Base-by-base conservation (phyloP, 257 asterid species). In the Linderniella brevidens region DNA sequence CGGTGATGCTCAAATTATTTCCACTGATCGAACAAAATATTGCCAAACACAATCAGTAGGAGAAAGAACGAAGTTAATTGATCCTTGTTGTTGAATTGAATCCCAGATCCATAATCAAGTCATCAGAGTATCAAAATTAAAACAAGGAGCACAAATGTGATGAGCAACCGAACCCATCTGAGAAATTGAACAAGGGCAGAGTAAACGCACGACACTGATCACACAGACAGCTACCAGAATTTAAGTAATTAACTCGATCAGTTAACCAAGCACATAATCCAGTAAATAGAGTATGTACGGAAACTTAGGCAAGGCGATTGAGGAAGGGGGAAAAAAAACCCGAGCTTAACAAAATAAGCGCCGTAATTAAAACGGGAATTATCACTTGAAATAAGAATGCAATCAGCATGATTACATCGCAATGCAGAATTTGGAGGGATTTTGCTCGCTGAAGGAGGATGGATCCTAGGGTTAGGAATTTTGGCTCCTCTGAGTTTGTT, bases 391-490 rank as follows among this genome's bases (percentile, higher is more conserved):
- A 58, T 29, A 9, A 37, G 47, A 9, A n/a, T n/a, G 58, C 29
- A 37, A 38, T 55, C 18, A 41, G 19, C 70, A 40, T 25, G 6
- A 6, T 25, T 77, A 90, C 99, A 90, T 37, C 99, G 87, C 41
- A 90, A 66, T 85, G 79, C 99, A 82, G 88, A 90, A 90, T 67
- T 75, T 90, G 73, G 94, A 81, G 45, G 98, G 84, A 47, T 79
- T 77, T n/a, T 72, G 71, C 29, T 90, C 96, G 63, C 67, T 79
- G 75, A 85, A 90, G 46, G 99, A 81, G 55, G 94, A 73, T n/a
- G 55, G 94, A 73, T n/a, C 99, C 99, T 25, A 90, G 75, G 62
- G 72, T 69, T 60, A 90, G 65, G 54, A 86, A 72, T 63, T 64
- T 74, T 10, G 96, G 93, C 57, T 85, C 98, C 17, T 56, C 66